These are phyloP conservation scores for Fragaria iinumae DNA, from an alignment of 306 rosid species.

Conservation along the genomic window DNA sequence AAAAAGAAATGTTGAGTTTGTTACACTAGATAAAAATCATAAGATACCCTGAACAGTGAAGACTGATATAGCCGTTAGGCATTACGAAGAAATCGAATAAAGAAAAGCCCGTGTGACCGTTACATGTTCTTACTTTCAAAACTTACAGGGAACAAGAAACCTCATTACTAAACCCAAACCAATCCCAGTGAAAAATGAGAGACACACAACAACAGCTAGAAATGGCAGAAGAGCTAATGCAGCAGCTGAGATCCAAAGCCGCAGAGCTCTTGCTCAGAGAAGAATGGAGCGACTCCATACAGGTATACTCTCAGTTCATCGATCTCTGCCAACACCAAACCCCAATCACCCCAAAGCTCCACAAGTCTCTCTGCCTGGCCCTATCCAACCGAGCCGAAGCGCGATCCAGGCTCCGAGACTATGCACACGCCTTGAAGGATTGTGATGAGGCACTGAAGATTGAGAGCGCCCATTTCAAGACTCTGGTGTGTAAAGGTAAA, in stretches of 20 bases:
- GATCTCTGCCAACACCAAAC: constrained; percentile 40
- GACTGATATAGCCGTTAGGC: constrained; percentile 14
- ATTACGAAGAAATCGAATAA: neutral
- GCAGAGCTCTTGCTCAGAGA: constrained; percentile 76
- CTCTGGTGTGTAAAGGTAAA: constrained; percentile 83
- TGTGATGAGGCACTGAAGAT: constrained; percentile 64
- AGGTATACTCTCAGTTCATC: constrained; percentile 60
- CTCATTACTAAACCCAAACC: constrained; percentile 2
- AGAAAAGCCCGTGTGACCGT: constrained; percentile 24
- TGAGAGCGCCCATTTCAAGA: constrained; percentile 67
- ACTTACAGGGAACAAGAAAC: neutral
- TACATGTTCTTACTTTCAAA: constrained; percentile 21
- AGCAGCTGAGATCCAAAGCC: constrained; percentile 78
- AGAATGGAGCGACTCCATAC: constrained; percentile 67
- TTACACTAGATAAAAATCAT: neutral
- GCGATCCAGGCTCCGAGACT: constrained; percentile 50
- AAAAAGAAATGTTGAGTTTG: too few species aligned
- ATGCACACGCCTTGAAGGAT: constrained; percentile 50
- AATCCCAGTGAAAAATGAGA: constrained; percentile 7
- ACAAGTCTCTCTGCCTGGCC: constrained; percentile 66
- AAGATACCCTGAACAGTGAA: neutral
- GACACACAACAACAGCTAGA: constrained; percentile 11
- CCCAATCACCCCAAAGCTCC: constrained; percentile 41
- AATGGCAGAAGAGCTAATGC: constrained; percentile 55
- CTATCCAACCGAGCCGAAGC: constrained; percentile 83